Conservation (phyloP, 2,329 filamentous ascomycete genomes). For the Colletotrichum endophyticum region DNA sequence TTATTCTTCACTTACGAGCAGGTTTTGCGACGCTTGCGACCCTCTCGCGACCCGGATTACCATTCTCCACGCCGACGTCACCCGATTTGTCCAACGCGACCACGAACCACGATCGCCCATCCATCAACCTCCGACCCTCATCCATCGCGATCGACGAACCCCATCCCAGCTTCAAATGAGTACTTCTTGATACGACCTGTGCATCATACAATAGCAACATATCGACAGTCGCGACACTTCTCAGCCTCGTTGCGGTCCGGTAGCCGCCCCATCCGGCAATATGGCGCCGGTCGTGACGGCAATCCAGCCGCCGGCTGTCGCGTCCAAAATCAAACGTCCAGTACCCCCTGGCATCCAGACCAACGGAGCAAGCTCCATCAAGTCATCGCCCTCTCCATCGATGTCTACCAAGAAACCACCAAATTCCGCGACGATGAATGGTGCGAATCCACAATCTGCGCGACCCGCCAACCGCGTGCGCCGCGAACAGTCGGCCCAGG, state of each 20-base stretch:
- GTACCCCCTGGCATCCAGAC: conserved; percentile 69
- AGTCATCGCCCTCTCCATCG: conserved; percentile 65
- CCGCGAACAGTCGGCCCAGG: conserved; percentile 57
- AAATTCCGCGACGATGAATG: conserved; percentile 43
- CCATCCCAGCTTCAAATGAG: conserved; percentile 1
- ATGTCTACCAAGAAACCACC: conserved; percentile 61
- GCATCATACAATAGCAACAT: background rate
- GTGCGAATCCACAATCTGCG: conserved; percentile 43
- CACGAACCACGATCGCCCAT: background rate
- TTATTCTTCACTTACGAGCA: background rate
- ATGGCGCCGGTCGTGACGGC: conserved; percentile 64
- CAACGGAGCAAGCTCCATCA: conserved; percentile 63
- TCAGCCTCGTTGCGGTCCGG: background rate
- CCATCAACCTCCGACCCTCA: background rate
- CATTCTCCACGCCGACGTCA: conserved; percentile 18
- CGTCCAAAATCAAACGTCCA: conserved; percentile 71
- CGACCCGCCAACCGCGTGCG: conserved; percentile 63
- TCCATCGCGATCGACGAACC: conserved; percentile 8
- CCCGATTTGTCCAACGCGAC: conserved; percentile 11
- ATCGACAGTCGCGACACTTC: background rate
- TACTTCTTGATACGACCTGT: background rate
- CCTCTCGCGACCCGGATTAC: background rate
- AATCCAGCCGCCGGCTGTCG: conserved; percentile 43
- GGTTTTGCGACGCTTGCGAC: background rate
- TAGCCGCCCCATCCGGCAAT: conserved; percentile 17